Percentiles rank a stretch among this genome's conserved stretches.
phyloP scores from a whole-genome alignment of 1,284 basidiomycete species.

The Erythrobasidium hasegawianum region DNA sequence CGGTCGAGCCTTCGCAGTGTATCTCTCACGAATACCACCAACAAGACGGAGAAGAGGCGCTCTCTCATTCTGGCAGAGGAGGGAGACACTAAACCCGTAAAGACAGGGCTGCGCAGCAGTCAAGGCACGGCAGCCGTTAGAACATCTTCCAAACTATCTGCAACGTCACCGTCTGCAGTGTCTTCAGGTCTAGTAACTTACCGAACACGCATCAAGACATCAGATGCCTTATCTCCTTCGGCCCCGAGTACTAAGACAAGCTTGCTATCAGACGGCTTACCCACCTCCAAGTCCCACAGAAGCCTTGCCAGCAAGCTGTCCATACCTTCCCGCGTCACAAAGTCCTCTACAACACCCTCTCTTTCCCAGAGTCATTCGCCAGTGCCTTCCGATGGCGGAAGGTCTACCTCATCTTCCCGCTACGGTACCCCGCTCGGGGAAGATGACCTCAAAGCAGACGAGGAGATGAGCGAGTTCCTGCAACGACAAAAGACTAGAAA shows the following conservation, averaged over 20 bases:
- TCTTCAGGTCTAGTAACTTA: constrained; percentile 26
- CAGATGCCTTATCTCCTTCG: constrained; percentile 4
- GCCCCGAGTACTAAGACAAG: constrained; percentile 3
- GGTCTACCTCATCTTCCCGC: constrained; percentile 40
- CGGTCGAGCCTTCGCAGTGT: not conserved
- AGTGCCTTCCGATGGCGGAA: constrained; percentile 33
- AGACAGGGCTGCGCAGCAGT: constrained; percentile 2
- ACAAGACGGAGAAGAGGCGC: constrained; percentile 17
- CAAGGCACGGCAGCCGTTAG: not conserved
- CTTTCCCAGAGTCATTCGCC: constrained; percentile 25
- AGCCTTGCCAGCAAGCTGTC: constrained; percentile 41
- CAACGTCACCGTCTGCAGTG: not conserved
- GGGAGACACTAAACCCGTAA: constrained; percentile 8
- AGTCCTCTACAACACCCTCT: constrained; percentile 38
- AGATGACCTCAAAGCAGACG: constrained; percentile 85
- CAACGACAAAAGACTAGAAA: constrained; percentile 83
- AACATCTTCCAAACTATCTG: not conserved
- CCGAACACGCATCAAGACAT: constrained; percentile 39
- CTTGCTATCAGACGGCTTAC: constrained; percentile 3
- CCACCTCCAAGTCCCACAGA: constrained; percentile 39
- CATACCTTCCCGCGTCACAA: constrained; percentile 42
- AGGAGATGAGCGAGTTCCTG: constrained; percentile 95
- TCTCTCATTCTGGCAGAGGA: constrained; percentile 16
- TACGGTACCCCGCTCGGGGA: constrained; percentile 54
- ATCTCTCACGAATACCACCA: not conserved